Evolutionary conservation across 2,329 filamentous ascomycete species (phyloP).

Genomic region (Beauveria sp.): DNA sequence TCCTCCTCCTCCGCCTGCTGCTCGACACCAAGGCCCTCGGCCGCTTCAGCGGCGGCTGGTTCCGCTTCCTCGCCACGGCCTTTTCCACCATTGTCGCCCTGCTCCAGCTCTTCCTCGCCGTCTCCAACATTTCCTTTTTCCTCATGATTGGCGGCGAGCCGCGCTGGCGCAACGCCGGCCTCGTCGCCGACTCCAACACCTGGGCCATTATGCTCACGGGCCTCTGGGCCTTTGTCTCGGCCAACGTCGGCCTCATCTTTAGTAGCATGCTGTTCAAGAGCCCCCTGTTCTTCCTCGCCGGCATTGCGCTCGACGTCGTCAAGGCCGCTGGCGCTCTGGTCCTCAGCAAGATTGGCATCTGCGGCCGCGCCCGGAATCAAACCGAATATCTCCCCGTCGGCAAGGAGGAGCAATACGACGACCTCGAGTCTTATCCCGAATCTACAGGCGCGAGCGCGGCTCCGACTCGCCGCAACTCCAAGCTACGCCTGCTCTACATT

Average conservation of each 20-base stretch:
- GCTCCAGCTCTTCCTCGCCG: slow-evolving; percentile 16
- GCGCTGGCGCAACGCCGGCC: slow-evolving; percentile 26
- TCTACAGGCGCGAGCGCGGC: not conserved
- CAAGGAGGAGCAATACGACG: slow-evolving; percentile 18
- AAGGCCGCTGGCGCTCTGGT: slow-evolving; percentile 15
- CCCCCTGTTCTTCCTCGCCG: slow-evolving; percentile 12
- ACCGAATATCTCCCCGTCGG: slow-evolving; percentile 17
- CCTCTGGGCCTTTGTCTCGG: slow-evolving; percentile 19
- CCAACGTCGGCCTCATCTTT: slow-evolving; percentile 14
- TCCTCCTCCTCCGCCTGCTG: slow-evolving; percentile 10
- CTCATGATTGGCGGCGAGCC: slow-evolving; percentile 25
- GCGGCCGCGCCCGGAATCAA: not conserved
- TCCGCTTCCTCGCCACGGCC: slow-evolving; percentile 2
- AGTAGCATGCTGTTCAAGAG: slow-evolving; percentile 20
- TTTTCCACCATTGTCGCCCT: not conserved
- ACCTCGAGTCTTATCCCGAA: slow-evolving; percentile 3
- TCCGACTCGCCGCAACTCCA: not conserved
- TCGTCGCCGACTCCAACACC: slow-evolving; percentile 24
- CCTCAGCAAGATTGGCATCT: slow-evolving; percentile 3
- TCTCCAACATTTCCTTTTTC: slow-evolving; percentile 21
- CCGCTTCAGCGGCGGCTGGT: slow-evolving; percentile 6
- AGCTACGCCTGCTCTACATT: slow-evolving; percentile 11
- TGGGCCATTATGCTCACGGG: slow-evolving; percentile 24
- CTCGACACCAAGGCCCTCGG: slow-evolving; percentile 6
- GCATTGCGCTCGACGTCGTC: slow-evolving; percentile 20